Conservation (phyloP, 352 stramenopile genomes). For the Discostella stelligera region DNA sequence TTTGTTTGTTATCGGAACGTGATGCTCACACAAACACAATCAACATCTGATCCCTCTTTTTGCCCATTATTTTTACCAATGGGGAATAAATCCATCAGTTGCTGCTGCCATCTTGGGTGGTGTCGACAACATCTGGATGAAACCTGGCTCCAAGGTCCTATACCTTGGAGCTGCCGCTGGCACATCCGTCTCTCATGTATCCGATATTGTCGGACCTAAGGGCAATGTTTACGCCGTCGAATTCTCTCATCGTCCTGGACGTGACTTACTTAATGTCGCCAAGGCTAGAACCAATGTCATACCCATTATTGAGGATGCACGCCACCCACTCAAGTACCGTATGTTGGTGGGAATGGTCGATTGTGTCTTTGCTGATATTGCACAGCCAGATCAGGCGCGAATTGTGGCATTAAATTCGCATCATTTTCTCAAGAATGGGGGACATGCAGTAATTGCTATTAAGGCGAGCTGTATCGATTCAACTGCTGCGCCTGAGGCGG, state of each 20-base stretch:
- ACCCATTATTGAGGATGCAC: constrained; percentile 98
- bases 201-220: constrained; percentile 96
- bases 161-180: constrained; percentile 98
- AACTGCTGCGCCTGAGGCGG: constrained; percentile 95
- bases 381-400: constrained; percentile 98
- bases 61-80: neutral
- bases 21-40: neutral
- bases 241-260: constrained; percentile 97
- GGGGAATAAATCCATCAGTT: constrained; percentile 63
- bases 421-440: constrained; percentile 99
- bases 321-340: constrained; percentile 97
- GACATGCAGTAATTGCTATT: constrained; percentile 99
- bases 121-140: constrained; percentile 98
- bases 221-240: constrained; percentile 98
- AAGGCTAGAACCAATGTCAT: constrained; percentile 99
- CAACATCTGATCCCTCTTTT: neutral
- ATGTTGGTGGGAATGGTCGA: constrained; percentile 99
- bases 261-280: constrained; percentile 98
- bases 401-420: constrained; percentile 98
- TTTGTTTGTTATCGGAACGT: constrained; percentile 8
- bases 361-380: constrained; percentile 98
- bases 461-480: constrained; percentile 99
- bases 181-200: constrained; percentile 98
- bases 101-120: constrained; percentile 97
- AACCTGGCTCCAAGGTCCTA: constrained; percentile 95